Evolutionary conservation across 495 filamentous ascomycete species (phyloP), one percentile per base, ranked within the genome.

Genomic region (Neurospora sp.): DNA sequence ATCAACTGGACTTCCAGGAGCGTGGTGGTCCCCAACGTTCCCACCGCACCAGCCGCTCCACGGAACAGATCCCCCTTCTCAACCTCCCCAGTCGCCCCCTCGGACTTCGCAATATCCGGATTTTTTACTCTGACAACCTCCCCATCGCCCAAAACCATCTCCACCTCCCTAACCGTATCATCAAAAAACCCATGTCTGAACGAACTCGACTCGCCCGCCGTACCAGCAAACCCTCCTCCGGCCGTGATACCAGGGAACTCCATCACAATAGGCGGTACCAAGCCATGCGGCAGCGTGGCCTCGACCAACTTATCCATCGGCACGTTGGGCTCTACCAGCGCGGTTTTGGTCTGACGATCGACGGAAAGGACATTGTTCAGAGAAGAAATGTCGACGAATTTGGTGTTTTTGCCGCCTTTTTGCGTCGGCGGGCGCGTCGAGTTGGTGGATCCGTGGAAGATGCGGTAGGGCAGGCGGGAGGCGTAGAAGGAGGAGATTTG

Each of bases 381-480:
- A 2, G 70, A 66, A 75, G 80, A 78, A 76, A 85, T 86, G 80
- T 86, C 84, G 70, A 86, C 82, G 73, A 80, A 70, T 39, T 78
- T 74, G 4, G 75, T 71, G 40, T 73, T 66, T 35, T 35, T 35
- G 31, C 31, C 31, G 27, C 69, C 70, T 6, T 81, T 73, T 18
- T 82, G 84, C 8, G 91, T 85, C 82, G 78, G 6, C 83, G 85
- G 1, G 91, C 89, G 20, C 92, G 94, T 79, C 86, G 90, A 81
- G 94, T 94, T 39, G 92, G 94, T 18, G 87, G 72, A 90, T 73
- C 93, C 92, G 85, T 94, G 92, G 81, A 84, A 89, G 81, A 95
- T 93, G 71, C 92, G 89, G 82, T 92, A 95, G 18, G 88, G 86
- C 0, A 10, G 6, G 14, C 74, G 60, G 35, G 69, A 8, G 16